A percentile compares a stretch with the other conserved stretches of the same genome.
Evolutionary conservation across 1,284 basidiomycete species (phyloP).

Genomic region (Trichosporon coremiiforme): DNA sequence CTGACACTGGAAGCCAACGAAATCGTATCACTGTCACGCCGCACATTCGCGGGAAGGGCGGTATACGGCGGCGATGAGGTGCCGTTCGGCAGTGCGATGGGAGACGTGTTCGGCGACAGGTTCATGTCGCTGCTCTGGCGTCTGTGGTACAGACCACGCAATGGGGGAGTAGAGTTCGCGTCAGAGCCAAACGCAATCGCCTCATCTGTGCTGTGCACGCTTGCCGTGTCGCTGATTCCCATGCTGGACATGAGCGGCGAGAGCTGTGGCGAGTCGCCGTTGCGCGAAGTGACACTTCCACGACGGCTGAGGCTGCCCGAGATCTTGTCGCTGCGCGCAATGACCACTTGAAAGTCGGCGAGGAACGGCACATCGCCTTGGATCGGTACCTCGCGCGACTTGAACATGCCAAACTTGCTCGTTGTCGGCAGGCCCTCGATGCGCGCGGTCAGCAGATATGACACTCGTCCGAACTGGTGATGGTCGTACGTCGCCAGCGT

Average conservation of each 20-base stretch:
- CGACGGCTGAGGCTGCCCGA: conserved; percentile 22
- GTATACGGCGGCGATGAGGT: not conserved
- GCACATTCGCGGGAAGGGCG: conserved; percentile 6
- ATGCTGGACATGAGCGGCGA: conserved; percentile 8
- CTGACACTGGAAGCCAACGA: conserved; percentile 25
- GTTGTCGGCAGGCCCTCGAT: conserved; percentile 32
- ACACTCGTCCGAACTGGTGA: conserved; percentile 40
- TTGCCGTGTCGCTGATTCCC: conserved; percentile 1
- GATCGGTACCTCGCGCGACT: conserved; percentile 23
- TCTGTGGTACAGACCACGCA: conserved; percentile 30
- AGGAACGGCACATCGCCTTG: conserved; percentile 38
- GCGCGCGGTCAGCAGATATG: conserved; percentile 45
- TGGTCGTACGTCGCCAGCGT: conserved; percentile 44
- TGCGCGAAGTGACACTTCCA: conserved; percentile 22
- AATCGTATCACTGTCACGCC: conserved; percentile 25
- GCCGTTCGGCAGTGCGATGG: not conserved
- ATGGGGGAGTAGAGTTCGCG: not conserved
- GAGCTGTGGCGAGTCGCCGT: not conserved
- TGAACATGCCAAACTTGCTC: conserved; percentile 25
- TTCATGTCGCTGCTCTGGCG: conserved; percentile 26
- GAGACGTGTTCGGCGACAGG: not conserved
- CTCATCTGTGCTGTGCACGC: conserved; percentile 18
- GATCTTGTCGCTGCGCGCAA: conserved; percentile 44
- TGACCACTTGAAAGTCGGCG: conserved; percentile 45
- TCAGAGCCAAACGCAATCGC: conserved; percentile 27